phyloP scores from a whole-genome alignment of 108 stramenopile genomes.

The Phaeodactylum tricornutum region DNA sequence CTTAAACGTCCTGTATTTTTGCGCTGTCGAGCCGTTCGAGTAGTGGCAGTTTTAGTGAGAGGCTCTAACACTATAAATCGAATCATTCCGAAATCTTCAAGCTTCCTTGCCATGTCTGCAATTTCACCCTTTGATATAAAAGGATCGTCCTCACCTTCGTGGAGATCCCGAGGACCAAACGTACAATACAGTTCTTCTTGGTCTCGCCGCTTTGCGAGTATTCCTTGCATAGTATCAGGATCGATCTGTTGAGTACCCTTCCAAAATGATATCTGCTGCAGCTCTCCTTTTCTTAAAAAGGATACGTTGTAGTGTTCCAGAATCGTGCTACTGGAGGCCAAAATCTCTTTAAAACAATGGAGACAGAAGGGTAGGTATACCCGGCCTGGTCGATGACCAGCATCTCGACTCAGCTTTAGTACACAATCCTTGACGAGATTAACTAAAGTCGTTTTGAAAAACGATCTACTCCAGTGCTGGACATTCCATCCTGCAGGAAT shows the following conservation, averaged over 20 bases:
- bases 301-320: constrained; percentile 52
- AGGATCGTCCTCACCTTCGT: constrained; percentile 36
- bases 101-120: constrained; percentile 27
- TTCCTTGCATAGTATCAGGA: constrained; percentile 41
- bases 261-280: constrained; percentile 60
- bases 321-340: constrained; percentile 27
- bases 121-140: constrained; percentile 41
- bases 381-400: constrained; percentile 21
- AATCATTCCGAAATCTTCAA: constrained; percentile 43
- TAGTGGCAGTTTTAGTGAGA: constrained; percentile 18
- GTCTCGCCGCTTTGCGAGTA: constrained; percentile 51
- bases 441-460: constrained; percentile 57
- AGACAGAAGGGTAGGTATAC: constrained; percentile 73
- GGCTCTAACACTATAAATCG: constrained; percentile 41
- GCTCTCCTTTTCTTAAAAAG: constrained; percentile 46
- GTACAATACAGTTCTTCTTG: constrained; percentile 76
- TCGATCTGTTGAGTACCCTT: constrained; percentile 64
- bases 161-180: constrained; percentile 42
- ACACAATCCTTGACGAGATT: constrained; percentile 33
- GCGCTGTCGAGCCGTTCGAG: not conserved
- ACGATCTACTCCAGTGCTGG: constrained; percentile 45
- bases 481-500: constrained; percentile 49
- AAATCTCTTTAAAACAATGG: constrained; percentile 53
- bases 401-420: constrained; percentile 28
- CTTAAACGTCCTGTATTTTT: not conserved